phyloP scores from a whole-genome alignment of 495 filamentous ascomycete species.

The Penicillium samsonianum region DNA sequence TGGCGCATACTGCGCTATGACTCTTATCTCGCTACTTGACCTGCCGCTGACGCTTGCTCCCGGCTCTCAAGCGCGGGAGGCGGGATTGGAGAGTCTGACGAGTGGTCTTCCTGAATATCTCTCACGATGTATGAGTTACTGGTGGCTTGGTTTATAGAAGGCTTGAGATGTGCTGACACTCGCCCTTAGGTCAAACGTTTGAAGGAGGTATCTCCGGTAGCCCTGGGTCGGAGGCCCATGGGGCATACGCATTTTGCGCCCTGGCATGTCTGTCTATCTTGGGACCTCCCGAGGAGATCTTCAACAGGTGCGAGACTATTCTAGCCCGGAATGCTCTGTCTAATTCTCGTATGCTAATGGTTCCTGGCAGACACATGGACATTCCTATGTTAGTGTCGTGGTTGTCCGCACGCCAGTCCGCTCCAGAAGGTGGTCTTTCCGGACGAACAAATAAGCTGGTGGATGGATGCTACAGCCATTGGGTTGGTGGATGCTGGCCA shows the following conservation, averaged over 20 bases:
- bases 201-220: conserved; percentile 88
- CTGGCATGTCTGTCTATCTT: conserved; percentile 83
- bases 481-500: conserved; percentile 94
- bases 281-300: conserved; percentile 69
- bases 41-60: conserved; percentile 75
- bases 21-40: conserved; percentile 77
- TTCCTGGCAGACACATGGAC: conserved; percentile 67
- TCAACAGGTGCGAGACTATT: conserved; percentile 56
- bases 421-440: conserved; percentile 86
- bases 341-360: conserved; percentile 19
- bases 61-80: conserved; percentile 53
- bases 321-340: not conserved
- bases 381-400: conserved; percentile 75
- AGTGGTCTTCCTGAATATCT: conserved; percentile 77
- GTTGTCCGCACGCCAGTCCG: conserved; percentile 86
- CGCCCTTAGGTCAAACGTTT: conserved; percentile 76
- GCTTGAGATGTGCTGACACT: conserved; percentile 18
- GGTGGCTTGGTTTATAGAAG: not conserved
- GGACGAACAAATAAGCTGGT: conserved; percentile 98
- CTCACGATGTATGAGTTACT: conserved; percentile 64
- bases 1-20: conserved; percentile 86
- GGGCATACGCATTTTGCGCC: conserved; percentile 94
- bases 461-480: conserved; percentile 96
- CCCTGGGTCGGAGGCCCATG: conserved; percentile 87
- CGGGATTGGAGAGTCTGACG: conserved; percentile 55